Conservation (phyloP, 306 rosid genomes). For the Medicago lupulina region DNA sequence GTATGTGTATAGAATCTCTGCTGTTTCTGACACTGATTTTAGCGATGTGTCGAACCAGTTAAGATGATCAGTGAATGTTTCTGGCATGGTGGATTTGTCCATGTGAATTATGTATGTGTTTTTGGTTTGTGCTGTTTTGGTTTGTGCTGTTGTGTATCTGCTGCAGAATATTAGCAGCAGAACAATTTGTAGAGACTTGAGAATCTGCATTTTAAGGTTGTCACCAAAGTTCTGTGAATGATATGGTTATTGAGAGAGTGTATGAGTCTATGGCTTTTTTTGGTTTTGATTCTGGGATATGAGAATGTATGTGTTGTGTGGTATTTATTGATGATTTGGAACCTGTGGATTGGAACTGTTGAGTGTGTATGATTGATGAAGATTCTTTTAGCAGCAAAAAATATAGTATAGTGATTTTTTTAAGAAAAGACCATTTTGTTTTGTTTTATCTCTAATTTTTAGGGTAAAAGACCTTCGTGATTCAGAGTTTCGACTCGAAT, state of each 20-base stretch:
- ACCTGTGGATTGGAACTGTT: neutral
- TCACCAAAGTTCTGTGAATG: slow-evolving; percentile 4
- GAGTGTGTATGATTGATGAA: neutral
- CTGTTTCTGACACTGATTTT: slow-evolving; percentile 70
- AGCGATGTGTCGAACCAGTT: slow-evolving; percentile 79
- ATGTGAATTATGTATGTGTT: slow-evolving; percentile 78
- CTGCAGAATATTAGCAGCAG: slow-evolving; percentile 43
- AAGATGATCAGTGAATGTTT: slow-evolving; percentile 59
- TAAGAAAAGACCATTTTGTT: too few species aligned
- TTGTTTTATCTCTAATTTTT: too few species aligned
- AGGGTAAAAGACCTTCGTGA: too few species aligned
- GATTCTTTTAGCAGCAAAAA: slow-evolving; percentile 9
- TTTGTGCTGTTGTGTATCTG: slow-evolving; percentile 30
- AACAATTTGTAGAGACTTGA: slow-evolving; percentile 38
- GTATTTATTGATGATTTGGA: slow-evolving; percentile 46
- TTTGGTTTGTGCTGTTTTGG: slow-evolving; percentile 54
- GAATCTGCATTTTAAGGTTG: neutral
- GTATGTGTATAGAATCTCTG: slow-evolving; percentile 83
- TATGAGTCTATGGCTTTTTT: neutral
- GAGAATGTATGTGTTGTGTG: neutral
- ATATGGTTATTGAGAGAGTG: neutral
- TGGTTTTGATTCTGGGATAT: slow-evolving; percentile 17
- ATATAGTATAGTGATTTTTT: neutral
- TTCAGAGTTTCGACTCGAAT: too few species aligned
- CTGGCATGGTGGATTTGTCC: slow-evolving; percentile 84